Evolutionary conservation across 129 eudicot species (phyloP).

Genomic region (Apium graveolens): DNA sequence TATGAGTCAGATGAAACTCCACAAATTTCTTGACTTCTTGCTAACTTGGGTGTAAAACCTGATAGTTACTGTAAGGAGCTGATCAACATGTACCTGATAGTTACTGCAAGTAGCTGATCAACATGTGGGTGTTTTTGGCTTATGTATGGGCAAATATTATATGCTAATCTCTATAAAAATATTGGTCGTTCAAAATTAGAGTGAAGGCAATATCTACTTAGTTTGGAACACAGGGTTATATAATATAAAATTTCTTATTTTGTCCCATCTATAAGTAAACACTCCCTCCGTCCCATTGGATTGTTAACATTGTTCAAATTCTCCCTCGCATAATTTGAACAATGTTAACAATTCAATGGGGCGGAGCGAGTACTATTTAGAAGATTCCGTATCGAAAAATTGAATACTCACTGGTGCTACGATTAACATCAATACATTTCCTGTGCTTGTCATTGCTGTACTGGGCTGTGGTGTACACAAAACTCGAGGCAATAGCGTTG

Average conservation of each 20-base stretch:
- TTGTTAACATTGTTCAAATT: too few relatives aligned
- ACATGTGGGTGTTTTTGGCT: slow-evolving; percentile 1
- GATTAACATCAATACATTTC: neutral
- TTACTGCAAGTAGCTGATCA: neutral
- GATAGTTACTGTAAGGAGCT: neutral
- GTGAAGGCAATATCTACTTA: slow-evolving; percentile 11
- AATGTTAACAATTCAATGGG: too few relatives aligned
- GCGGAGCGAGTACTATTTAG: too few relatives aligned
- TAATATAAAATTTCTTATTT: neutral
- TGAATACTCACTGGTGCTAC: neutral
- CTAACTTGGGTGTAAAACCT: neutral
- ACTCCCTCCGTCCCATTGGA: too few relatives aligned
- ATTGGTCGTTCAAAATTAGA: slow-evolving; percentile 9
- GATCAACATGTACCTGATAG: neutral
- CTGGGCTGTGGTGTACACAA: neutral
- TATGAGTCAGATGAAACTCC: slow-evolving; percentile 4
- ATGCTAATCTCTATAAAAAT: neutral
- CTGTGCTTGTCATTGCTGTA: neutral
- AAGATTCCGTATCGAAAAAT: neutral
- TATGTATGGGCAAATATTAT: slow-evolving; percentile 7
- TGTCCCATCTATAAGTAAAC: neutral
- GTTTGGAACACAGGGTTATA: slow-evolving; percentile 14
- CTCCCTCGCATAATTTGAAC: too few relatives aligned
- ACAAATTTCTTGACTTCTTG: neutral
- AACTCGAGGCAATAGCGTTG: neutral